Evolutionary conservation across 306 rosid genomes (phyloP).

Genomic region (Sechiopsis laciniata): DNA sequence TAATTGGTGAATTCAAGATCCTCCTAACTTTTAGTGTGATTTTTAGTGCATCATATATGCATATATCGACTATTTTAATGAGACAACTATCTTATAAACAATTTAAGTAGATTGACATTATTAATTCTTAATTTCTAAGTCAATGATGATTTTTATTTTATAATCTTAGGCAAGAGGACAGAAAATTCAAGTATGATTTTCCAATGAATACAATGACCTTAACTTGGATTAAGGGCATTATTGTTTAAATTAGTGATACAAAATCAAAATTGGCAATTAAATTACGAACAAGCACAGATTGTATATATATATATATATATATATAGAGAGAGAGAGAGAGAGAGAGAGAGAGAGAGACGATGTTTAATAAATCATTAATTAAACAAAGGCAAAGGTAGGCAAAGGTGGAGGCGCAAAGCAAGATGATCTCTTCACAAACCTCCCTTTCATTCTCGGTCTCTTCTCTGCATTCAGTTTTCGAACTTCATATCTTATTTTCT

Average conservation of each 20-base stretch:
- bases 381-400: background rate
- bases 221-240: background rate
- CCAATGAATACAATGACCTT: background rate
- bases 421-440: slow-evolving; percentile 31
- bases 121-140: no score
- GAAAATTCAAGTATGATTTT: background rate
- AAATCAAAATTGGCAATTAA: background rate
- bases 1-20: no score
- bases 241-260: slow-evolving; percentile 12
- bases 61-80: no score
- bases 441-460: slow-evolving; percentile 82
- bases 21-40: no score
- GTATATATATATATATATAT: background rate
- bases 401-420: background rate
- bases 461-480: slow-evolving; percentile 92
- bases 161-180: no score
- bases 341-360: no score
- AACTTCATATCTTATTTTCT: slow-evolving; percentile 94
- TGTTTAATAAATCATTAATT: background rate
- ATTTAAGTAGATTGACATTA: no score
- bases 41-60: no score
- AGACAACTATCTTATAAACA: no score
- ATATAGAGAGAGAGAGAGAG: no score
- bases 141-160: no score
- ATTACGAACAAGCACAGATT: background rate